These are phyloP conservation scores for Podospora tetraspora DNA, from an alignment of 495 filamentous ascomycete species.

Conservation along the genomic window DNA sequence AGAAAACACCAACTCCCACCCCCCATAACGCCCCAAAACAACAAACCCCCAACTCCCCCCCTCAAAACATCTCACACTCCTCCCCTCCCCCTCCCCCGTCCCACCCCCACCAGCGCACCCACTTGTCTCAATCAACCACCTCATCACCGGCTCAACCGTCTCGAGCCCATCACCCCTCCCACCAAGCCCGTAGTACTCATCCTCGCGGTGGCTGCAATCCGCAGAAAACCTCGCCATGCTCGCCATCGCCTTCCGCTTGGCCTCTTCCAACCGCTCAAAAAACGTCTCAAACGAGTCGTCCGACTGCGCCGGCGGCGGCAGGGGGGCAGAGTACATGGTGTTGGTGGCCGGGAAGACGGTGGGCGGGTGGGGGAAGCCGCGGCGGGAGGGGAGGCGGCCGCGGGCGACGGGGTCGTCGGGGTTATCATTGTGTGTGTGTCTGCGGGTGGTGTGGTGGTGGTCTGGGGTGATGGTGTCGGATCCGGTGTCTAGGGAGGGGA, in stretches of 20 bases:
- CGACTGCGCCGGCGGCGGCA: neutral
- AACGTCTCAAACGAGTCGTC: neutral
- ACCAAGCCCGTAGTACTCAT: neutral
- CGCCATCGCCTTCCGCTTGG: neutral
- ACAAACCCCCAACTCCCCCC: neutral
- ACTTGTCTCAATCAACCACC: constrained; percentile 6
- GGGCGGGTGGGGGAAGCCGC: neutral
- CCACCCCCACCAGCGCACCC: neutral
- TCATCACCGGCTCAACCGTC: constrained; percentile 21
- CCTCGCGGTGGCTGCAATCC: neutral
- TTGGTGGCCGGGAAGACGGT: neutral
- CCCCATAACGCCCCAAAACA: neutral
- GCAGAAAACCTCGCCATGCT: neutral
- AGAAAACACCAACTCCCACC: neutral
- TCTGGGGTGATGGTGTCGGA: neutral
- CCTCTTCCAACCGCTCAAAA: neutral
- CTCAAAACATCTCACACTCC: neutral
- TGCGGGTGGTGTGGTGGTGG: neutral
- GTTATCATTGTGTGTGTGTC: neutral
- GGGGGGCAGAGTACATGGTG: neutral
- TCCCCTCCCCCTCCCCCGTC: neutral
- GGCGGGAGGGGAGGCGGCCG: neutral
- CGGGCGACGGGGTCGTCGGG: no score
- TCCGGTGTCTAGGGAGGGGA: neutral
- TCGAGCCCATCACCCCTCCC: constrained; percentile 11